These are phyloP conservation scores for Cryptosporidium meleagridis DNA, from an alignment of 169 alveolate species.

Conservation along the genomic window DNA sequence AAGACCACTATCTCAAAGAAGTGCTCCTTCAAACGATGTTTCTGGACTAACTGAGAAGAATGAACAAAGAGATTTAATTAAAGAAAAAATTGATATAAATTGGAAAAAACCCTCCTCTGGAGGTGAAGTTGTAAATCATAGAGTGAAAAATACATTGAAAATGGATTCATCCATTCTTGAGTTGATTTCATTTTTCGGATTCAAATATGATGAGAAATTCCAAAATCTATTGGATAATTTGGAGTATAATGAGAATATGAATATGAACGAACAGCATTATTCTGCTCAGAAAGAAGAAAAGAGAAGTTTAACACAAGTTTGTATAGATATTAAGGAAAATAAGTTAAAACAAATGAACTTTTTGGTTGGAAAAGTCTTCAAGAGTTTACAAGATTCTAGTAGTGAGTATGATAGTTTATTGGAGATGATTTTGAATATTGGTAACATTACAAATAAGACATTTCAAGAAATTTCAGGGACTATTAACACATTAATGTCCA, in stretches of 20 bases:
- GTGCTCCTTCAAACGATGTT: not conserved
- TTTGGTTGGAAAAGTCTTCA: not conserved
- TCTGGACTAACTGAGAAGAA: not conserved
- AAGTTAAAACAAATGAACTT: not conserved
- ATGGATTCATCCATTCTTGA: constrained; percentile 3
- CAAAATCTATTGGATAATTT: not conserved
- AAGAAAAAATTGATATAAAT: not conserved
- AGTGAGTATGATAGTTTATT: constrained; percentile 36
- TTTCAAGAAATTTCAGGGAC: constrained; percentile 55
- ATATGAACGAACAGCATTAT: not conserved
- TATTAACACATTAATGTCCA: constrained; percentile 43
- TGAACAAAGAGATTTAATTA: not conserved
- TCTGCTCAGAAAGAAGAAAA: not conserved
- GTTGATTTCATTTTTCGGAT: constrained; percentile 44
- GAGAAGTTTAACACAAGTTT: constrained; percentile 12
- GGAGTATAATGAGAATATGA: not conserved
- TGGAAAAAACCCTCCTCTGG: not conserved
- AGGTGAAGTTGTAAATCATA: not conserved
- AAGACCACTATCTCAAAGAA: constrained; percentile 22
- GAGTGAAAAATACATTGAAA: not conserved
- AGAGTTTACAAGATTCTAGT: not conserved
- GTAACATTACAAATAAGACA: constrained; percentile 27
- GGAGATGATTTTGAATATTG: constrained; percentile 51
- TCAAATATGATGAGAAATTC: constrained; percentile 12
- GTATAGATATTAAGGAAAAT: constrained; percentile 29